Evolutionary conservation across 2,329 filamentous ascomycete species (phyloP).

Genomic region (Ilyonectria mors-panacis): DNA sequence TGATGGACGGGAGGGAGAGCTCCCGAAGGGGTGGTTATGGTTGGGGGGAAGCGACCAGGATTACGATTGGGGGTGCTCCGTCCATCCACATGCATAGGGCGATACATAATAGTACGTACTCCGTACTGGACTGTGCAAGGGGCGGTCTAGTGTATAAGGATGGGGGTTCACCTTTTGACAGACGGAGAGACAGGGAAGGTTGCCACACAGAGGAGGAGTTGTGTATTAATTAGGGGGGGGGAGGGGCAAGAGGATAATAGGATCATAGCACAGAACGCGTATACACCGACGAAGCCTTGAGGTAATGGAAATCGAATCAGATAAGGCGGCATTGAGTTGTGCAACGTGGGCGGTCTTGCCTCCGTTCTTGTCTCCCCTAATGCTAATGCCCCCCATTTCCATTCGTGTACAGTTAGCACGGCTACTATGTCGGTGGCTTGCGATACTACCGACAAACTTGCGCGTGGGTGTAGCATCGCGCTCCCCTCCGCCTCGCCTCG

Average conservation of each 20-base stretch:
- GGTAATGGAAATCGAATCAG: conserved; percentile 21
- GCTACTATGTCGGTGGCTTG: neutral
- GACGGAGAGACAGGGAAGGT: conserved; percentile 5
- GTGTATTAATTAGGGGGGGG: neutral
- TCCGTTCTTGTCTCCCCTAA: conserved; percentile 2
- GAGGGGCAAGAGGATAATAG: neutral
- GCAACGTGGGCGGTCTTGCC: conserved; percentile 9
- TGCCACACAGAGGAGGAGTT: neutral
- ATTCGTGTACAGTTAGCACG: conserved; percentile 2
- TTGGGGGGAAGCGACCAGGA: neutral
- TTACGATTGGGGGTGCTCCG: neutral
- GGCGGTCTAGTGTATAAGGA: neutral
- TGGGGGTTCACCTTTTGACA: neutral
- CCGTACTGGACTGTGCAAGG: neutral
- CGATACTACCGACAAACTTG: neutral
- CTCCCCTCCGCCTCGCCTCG: neutral
- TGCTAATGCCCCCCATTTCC: conserved; percentile 1
- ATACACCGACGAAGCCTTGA: conserved; percentile 1
- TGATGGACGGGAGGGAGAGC: neutral
- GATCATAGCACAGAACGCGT: conserved; percentile 1
- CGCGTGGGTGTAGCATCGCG: conserved; percentile 14
- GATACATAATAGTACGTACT: neutral
- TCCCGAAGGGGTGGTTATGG: conserved; percentile 8
- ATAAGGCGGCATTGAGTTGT: conserved; percentile 16
- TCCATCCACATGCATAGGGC: neutral